A percentile compares a stretch with the other conserved stretches of the same genome.
Evolutionary conservation across 176 grass and related monocot genomes (phyloP).

Genomic region (Oryza punctata): DNA sequence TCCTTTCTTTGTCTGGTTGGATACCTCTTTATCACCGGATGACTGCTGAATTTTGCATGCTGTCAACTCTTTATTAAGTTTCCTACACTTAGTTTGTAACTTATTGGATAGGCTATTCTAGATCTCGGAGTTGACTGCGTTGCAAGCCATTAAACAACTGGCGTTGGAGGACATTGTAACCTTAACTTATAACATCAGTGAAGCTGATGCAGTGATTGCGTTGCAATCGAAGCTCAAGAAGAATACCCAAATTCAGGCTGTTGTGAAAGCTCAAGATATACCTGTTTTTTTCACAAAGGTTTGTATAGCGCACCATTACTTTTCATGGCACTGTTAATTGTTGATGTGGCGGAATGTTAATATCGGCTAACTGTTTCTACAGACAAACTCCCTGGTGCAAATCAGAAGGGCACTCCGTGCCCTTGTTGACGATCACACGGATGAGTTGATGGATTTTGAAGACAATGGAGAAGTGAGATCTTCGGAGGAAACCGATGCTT

Average conservation of each 20-base stretch:
- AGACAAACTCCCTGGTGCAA: constrained; percentile 77
- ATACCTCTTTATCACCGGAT: background rate
- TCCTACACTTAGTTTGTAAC: constrained; percentile 46
- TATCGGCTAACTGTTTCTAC: background rate
- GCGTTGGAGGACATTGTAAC: constrained; percentile 59
- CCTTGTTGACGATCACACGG: constrained; percentile 56
- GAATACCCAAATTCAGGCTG: constrained; percentile 77
- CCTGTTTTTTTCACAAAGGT: constrained; percentile 87
- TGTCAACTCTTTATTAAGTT: background rate
- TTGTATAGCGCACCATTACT: background rate
- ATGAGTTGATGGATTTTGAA: constrained; percentile 42
- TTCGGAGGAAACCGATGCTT: constrained; percentile 72
- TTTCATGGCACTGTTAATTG: background rate
- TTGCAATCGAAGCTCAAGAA: constrained; percentile 81
- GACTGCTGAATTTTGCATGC: background rate
- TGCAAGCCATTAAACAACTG: constrained; percentile 81
- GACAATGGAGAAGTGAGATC: constrained; percentile 42
- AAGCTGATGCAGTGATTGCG: constrained; percentile 81
- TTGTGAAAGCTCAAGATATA: constrained; percentile 61
- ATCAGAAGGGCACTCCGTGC: constrained; percentile 65
- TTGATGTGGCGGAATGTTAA: background rate
- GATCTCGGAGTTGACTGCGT: constrained; percentile 67
- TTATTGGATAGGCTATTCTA: constrained; percentile 86
- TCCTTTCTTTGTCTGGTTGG: background rate
- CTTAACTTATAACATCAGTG: constrained; percentile 70